Percentiles rank a stretch among this genome's conserved stretches.
Conservation (phyloP, 345 rosid genomes). For the Anastatica hierochuntica region DNA sequence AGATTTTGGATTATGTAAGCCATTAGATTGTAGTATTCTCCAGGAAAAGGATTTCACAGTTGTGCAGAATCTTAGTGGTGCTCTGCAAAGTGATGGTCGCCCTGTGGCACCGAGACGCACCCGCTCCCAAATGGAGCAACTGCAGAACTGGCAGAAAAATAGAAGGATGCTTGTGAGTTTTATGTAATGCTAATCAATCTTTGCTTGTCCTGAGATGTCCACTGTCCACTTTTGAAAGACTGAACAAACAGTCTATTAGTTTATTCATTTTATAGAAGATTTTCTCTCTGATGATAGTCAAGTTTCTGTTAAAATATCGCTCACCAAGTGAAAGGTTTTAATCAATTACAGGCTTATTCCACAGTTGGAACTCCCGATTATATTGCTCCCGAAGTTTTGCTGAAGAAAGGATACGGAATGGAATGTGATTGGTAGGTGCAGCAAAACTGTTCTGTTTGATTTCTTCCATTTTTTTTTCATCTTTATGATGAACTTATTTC, state of each 20-base stretch:
- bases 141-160: constrained; percentile 92
- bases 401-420: constrained; percentile 97
- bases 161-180: constrained; percentile 86
- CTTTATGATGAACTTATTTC: no score
- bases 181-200: background rate
- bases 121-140: constrained; percentile 84
- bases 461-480: no score
- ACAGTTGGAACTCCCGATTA: constrained; percentile 99
- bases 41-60: constrained; percentile 85
- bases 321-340: background rate
- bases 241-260: background rate
- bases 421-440: constrained; percentile 92
- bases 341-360: constrained; percentile 72
- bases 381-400: constrained; percentile 90
- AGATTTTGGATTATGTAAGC: constrained; percentile 96
- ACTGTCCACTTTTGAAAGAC: no score
- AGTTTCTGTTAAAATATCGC: background rate
- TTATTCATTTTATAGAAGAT: no score
- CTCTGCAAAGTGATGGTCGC: constrained; percentile 67
- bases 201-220: background rate
- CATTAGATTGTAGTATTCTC: constrained; percentile 87
- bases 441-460: background rate
- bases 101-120: constrained; percentile 73
- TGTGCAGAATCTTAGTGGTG: constrained; percentile 55
- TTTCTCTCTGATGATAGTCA: no score